Percentiles rank a stretch among this genome's conserved stretches.
Evolutionary conservation across 495 filamentous ascomycete species (phyloP).

Genomic region (Penicillium salamii): DNA sequence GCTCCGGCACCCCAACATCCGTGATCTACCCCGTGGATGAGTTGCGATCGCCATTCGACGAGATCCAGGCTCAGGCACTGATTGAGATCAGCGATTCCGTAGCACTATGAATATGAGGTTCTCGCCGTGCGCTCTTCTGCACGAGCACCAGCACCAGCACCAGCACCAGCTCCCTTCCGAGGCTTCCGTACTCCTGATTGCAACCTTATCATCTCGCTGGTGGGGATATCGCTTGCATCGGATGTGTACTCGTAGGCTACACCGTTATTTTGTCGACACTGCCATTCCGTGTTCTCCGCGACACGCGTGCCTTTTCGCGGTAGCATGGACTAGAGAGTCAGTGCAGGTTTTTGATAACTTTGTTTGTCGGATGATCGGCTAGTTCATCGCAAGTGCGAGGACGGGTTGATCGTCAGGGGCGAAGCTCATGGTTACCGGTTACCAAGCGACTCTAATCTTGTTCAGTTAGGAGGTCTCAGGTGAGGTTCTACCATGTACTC

Average conservation of each 20-base stretch:
- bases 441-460: no score
- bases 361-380: slow-evolving; percentile 11
- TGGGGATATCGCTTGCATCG: background rate
- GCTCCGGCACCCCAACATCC: background rate
- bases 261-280: background rate
- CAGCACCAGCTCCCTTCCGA: no score
- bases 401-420: slow-evolving; percentile 11
- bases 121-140: background rate
- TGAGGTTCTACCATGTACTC: no score
- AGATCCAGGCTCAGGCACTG: background rate
- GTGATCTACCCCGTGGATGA: slow-evolving; percentile 5
- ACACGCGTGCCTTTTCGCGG: background rate
- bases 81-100: background rate
- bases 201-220: no score
- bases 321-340: background rate
- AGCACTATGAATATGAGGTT: background rate
- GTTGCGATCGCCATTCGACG: background rate
- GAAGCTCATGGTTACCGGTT: no score
- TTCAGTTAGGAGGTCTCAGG: no score
- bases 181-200: no score
- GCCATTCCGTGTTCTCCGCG: no score
- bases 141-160: no score
- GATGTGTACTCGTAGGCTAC: background rate
- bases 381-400: background rate
- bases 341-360: background rate